Conservation (phyloP, 129 eudicot species). For the Sambucus nigra region DNA sequence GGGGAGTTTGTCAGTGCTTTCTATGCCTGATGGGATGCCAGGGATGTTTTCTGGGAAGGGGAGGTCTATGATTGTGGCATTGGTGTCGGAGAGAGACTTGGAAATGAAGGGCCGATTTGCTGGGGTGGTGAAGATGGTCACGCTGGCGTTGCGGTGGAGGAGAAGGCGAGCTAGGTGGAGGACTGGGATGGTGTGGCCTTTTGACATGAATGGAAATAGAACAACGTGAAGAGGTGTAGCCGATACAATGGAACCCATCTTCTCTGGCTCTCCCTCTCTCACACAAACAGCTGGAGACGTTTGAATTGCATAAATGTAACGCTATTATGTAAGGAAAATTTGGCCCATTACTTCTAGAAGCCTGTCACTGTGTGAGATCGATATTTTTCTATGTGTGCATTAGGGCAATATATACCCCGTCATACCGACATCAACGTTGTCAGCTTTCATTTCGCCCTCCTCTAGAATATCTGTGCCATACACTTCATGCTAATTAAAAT, state of each 20-base stretch:
- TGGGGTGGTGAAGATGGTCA: constrained; percentile 66
- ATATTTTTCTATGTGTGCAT: no score
- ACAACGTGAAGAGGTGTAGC: constrained; percentile 23
- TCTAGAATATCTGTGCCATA: no score
- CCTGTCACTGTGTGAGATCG: no score
- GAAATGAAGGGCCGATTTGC: constrained; percentile 49
- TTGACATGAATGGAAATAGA: constrained; percentile 79
- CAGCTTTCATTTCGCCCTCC: no score
- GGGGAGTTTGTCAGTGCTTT: constrained; percentile 74
- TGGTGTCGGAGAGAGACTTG: constrained; percentile 14
- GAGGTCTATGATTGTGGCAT: constrained; percentile 21
- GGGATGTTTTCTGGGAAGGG: constrained; percentile 37
- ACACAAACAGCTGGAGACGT: no score
- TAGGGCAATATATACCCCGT: no score
- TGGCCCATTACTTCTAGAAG: no score
- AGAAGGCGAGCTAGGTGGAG: constrained; percentile 50
- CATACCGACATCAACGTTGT: no score
- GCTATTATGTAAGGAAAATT: no score
- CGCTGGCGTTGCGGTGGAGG: constrained; percentile 18
- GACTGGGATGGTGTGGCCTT: constrained; percentile 75
- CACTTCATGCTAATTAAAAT: no score
- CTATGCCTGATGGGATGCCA: constrained; percentile 41
- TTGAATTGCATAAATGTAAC: no score
- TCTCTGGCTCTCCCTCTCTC: not conserved
- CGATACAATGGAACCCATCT: not conserved